Conservation (phyloP, 2,329 filamentous ascomycete genomes). For the Trichoderma sp. region DNA sequence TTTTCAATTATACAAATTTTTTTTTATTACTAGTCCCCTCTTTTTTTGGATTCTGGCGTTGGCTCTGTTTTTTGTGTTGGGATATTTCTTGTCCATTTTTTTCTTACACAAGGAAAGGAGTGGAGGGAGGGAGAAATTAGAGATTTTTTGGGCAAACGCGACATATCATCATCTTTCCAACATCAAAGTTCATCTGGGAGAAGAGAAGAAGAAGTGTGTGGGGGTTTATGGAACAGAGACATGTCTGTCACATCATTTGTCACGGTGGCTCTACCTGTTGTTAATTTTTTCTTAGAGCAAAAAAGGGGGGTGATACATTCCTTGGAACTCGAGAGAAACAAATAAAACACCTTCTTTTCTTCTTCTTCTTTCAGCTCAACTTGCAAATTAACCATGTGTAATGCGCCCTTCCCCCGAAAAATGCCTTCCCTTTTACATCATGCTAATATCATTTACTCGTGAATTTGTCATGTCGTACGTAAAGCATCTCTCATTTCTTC, state of each 20-base stretch:
- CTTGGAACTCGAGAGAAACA: not conserved
- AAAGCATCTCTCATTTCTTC: not conserved
- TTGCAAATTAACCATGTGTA: not conserved
- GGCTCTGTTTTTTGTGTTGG: not conserved
- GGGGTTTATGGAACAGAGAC: not conserved
- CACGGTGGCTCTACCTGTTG: not conserved
- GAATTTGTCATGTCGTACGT: conserved; percentile 3
- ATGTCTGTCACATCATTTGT: not conserved
- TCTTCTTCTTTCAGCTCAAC: not conserved
- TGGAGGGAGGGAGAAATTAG: not conserved
- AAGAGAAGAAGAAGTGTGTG: not conserved
- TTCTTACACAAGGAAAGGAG: not conserved
- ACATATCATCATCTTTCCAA: not conserved
- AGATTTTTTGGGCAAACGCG: conserved; percentile 8
- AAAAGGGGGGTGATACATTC: not conserved
- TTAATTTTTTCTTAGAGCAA: not conserved
- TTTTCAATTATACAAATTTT: not conserved
- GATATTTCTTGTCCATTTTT: not conserved
- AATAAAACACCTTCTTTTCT: not conserved
- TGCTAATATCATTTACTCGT: conserved; percentile 11
- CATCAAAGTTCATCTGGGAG: not conserved
- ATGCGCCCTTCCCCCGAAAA: not conserved
- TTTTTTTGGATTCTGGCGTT: conserved; percentile 19
- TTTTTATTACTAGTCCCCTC: not conserved
- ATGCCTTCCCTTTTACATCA: not conserved